Conservation (phyloP, 164 flowering plant species). For the Kalanchoe fedtschenkoi region DNA sequence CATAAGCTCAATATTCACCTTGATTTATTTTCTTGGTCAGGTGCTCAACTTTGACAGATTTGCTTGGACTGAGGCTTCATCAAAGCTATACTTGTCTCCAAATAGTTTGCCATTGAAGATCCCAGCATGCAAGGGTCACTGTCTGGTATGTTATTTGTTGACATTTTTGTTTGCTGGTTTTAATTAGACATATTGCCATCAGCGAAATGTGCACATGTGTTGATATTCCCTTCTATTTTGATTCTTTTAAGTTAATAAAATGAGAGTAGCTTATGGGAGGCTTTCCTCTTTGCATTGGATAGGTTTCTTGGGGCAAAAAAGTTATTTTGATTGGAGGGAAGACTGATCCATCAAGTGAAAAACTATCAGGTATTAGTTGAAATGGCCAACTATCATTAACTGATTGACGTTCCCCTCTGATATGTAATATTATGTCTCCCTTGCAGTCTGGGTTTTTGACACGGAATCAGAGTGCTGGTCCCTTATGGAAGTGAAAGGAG, state of each 20-base stretch:
- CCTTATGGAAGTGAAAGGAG: constrained; percentile 86
- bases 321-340: constrained; percentile 84
- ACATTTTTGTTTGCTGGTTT: not conserved
- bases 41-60: constrained; percentile 76
- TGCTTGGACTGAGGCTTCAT: constrained; percentile 68
- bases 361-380: constrained; percentile 53
- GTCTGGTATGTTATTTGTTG: constrained; percentile 41
- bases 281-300: constrained; percentile 6
- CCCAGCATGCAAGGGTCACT: constrained; percentile 93
- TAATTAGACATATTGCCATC: not conserved
- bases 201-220: too few relatives aligned
- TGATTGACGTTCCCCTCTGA: not conserved
- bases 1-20: not conserved
- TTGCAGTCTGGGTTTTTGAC: constrained; percentile 91
- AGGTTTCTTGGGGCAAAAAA: constrained; percentile 96
- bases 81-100: constrained; percentile 84
- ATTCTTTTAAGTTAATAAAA: not conserved
- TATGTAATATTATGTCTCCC: constrained; percentile 10
- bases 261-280: not conserved
- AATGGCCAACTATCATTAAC: not conserved
- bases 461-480: constrained; percentile 93
- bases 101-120: constrained; percentile 76
- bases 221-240: not conserved
- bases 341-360: constrained; percentile 63
- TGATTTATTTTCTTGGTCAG: constrained; percentile 27